Evolutionary conservation across 768 basidiomycete genomes (phyloP), one percentile per base, ranked within the genome.

Genomic region (Lanmaoa rubissima): DNA sequence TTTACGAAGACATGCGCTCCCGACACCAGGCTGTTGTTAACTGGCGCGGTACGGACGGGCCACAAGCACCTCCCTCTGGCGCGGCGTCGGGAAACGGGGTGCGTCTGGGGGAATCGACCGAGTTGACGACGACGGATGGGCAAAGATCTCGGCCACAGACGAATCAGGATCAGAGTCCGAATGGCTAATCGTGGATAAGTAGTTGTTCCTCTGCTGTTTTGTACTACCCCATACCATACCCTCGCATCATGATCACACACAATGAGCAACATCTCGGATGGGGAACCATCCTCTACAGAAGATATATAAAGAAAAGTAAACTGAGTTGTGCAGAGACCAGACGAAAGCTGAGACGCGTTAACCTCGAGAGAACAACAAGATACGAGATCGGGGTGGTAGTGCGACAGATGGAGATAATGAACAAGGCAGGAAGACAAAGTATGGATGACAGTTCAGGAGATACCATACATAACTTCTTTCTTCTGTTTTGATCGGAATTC

Each of bases 1-100:
- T 92, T 70, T 94, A 94, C 65, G 91, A 94, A 70, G 86, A 88
- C 62, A 87, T 93, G 86, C 86, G 87, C 54, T 85, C 88, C 35
- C 82, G 81, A 58, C 85, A 86, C 64, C 81, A 88, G 61, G 78
- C 83, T 7, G 82, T 83, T 1, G 64, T 82, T 28, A 83, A 76
- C 61, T 85, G 82, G 82, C 77, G 82, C 51, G 82, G 82, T 38
- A 74, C 58, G 10, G 71, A 70, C 19, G 69, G 59, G 6, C 26
- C 47, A 9, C 63, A 75, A 51, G 73, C 68, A 46, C 75, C 69
- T 54, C 74, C 75, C 59, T 74, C 78, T 12, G 73, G 70, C 8
- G 69, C 62, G 3, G 72, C 69, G 58, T 73, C 66, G 53, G 76
- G 75, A 70, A 82, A 82, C 34, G 81, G 70, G 16, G 73, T 76